A percentile compares a stretch with the other conserved stretches of the same genome.
phyloP scores from a whole-genome alignment of 257 asterid species.

The Dorcoceras hygrometricum region DNA sequence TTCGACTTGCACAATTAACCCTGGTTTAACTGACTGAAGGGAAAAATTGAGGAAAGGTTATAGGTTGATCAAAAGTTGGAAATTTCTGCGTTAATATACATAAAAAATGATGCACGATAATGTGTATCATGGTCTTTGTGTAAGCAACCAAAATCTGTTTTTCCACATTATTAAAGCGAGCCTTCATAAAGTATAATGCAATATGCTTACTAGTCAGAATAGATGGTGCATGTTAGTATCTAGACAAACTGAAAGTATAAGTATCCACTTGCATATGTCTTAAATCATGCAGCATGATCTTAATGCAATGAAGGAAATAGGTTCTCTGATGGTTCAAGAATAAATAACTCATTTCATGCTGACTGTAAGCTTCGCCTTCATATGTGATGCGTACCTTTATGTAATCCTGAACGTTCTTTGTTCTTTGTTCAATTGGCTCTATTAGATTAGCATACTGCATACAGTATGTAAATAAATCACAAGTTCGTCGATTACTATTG shows the following conservation, averaged over 20 bases:
- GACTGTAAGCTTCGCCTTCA: constrained; percentile 10
- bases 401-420: constrained; percentile 64
- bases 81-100: constrained; percentile 20
- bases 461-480: constrained; percentile 21
- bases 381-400: constrained; percentile 52
- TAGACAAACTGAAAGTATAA: not conserved
- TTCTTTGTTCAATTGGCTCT: constrained; percentile 68
- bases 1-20: constrained; percentile 69
- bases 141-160: constrained; percentile 1
- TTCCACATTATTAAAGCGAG: constrained; percentile 1
- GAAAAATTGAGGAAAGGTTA: constrained; percentile 18
- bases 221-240: constrained; percentile 7
- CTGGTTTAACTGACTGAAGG: constrained; percentile 70
- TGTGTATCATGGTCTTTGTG: not conserved
- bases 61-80: constrained; percentile 17
- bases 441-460: constrained; percentile 71
- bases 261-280: not conserved
- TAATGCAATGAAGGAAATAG: not conserved
- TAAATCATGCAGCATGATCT: not conserved
- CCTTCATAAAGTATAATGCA: constrained; percentile 10
- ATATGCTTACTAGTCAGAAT: constrained; percentile 5
- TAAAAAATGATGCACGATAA: constrained; percentile 5
- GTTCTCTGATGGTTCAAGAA: not conserved
- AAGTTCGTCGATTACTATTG: constrained; percentile 2
- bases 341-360: constrained; percentile 4